A percentile compares a stretch with the other conserved stretches of the same genome.
Evolutionary conservation across 169 alveolate genomes (phyloP).

Genomic region (Plasmodium reichenowi): DNA sequence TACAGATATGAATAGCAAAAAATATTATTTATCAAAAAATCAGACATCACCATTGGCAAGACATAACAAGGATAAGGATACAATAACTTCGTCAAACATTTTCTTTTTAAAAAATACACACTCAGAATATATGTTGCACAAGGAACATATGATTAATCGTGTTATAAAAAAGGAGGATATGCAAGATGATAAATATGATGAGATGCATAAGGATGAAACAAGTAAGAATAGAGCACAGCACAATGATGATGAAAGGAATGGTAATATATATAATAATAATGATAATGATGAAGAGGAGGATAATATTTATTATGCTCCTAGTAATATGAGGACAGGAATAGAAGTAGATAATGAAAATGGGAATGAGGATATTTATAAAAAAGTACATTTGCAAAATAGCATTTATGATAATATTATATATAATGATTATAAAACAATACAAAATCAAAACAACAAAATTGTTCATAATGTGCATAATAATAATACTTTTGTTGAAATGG

Average conservation of each 20-base stretch:
- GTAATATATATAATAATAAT: not conserved
- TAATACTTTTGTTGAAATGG: too few relatives aligned
- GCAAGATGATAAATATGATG: not conserved
- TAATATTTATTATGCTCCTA: constrained; percentile 51
- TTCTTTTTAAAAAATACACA: too few relatives aligned
- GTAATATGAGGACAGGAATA: constrained; percentile 40
- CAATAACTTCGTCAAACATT: not conserved
- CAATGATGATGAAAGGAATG: too few relatives aligned
- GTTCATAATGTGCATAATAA: too few relatives aligned
- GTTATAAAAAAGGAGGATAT: not conserved
- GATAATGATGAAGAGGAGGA: constrained; percentile 1
- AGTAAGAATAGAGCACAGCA: too few relatives aligned
- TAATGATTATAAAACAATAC: too few relatives aligned
- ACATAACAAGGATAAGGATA: too few relatives aligned
- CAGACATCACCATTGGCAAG: not conserved
- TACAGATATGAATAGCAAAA: not conserved
- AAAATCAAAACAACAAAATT: too few relatives aligned
- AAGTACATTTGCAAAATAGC: not conserved
- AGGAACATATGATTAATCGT: not conserved
- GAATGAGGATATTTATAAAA: not conserved
- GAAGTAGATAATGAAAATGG: constrained; percentile 25
- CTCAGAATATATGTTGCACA: too few relatives aligned
- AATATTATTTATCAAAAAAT: not conserved
- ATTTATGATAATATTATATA: too few relatives aligned
- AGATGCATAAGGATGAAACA: too few relatives aligned